phyloP scores from a whole-genome alignment of 2,329 filamentous ascomycete genomes.

The Fonsecaea pugnacius region DNA sequence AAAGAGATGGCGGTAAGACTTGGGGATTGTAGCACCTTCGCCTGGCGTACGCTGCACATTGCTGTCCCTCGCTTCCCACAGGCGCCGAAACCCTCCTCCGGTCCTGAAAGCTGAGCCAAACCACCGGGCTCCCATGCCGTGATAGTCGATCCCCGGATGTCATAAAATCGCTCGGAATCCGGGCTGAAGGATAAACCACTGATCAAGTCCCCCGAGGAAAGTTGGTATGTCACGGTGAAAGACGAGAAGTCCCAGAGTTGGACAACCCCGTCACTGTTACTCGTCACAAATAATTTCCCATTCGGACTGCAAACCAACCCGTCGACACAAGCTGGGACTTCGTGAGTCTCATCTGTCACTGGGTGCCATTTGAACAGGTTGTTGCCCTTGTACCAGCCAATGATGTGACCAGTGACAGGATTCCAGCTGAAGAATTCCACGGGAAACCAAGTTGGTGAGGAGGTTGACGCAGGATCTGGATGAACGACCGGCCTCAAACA shows the following conservation, averaged over 20 bases:
- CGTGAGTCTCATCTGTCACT: conserved; percentile 39
- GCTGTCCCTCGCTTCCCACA: conserved; percentile 13
- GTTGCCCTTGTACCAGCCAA: conserved; percentile 44
- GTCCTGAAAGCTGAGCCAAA: conserved; percentile 34
- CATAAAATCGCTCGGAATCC: conserved; percentile 39
- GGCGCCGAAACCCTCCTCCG: conserved; percentile 33
- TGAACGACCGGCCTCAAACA: conserved; percentile 6
- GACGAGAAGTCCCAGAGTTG: conserved; percentile 39
- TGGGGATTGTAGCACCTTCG: conserved; percentile 13
- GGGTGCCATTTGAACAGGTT: conserved; percentile 46
- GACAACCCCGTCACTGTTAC: conserved; percentile 36
- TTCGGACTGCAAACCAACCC: conserved; percentile 37
- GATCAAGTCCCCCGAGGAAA: conserved; percentile 36
- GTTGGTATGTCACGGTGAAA: conserved; percentile 36
- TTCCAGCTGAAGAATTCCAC: conserved; percentile 38
- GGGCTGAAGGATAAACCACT: conserved; percentile 38
- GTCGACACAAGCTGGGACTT: conserved; percentile 32
- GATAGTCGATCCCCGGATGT: conserved; percentile 37
- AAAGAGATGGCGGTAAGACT: conserved; percentile 13
- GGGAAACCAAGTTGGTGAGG: conserved; percentile 15
- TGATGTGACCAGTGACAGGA: conserved; percentile 39
- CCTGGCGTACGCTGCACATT: conserved; percentile 15
- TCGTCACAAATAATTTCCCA: conserved; percentile 39
- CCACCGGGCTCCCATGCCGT: conserved; percentile 42
- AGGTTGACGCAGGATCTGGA: neutral